These are phyloP conservation scores for Stagonosporopsis vannaccii DNA, from an alignment of 2,329 filamentous ascomycete genomes.

Conservation along the genomic window DNA sequence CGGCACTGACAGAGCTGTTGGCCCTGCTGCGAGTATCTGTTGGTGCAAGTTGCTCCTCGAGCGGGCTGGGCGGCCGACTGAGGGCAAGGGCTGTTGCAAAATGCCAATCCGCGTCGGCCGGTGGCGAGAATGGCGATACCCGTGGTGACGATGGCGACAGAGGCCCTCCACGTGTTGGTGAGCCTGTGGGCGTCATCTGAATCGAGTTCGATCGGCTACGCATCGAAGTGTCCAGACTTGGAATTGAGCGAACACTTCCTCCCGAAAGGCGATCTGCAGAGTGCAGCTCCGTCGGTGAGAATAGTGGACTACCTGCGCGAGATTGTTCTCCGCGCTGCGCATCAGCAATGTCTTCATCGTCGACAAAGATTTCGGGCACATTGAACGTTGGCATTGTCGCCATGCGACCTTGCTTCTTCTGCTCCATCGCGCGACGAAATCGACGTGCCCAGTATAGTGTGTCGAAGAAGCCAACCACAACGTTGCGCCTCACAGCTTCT, in stretches of 20 bases:
- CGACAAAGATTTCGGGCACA: constrained; percentile 89
- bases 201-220: constrained; percentile 49
- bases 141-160: constrained; percentile 32
- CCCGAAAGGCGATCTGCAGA: constrained; percentile 35
- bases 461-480: constrained; percentile 94
- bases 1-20: constrained; percentile 74
- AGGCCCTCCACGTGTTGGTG: constrained; percentile 39
- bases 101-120: constrained; percentile 53
- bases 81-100: constrained; percentile 54
- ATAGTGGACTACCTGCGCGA: constrained; percentile 42
- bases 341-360: constrained; percentile 70
- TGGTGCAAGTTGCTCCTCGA: constrained; percentile 40
- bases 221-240: constrained; percentile 37
- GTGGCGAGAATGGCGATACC: constrained; percentile 39
- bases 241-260: constrained; percentile 36
- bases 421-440: constrained; percentile 78
- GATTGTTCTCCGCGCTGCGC: constrained; percentile 48
- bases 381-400: constrained; percentile 78
- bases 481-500: constrained; percentile 87
- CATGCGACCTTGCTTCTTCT: constrained; percentile 76
- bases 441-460: constrained; percentile 86
- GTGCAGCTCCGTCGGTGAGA: constrained; percentile 42
- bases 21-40: constrained; percentile 64
- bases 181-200: constrained; percentile 47
- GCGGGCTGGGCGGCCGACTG: constrained; percentile 49